These are phyloP conservation scores for Phytophthora niederhauseri DNA, from an alignment of 352 stramenopile species.

Conservation along the genomic window DNA sequence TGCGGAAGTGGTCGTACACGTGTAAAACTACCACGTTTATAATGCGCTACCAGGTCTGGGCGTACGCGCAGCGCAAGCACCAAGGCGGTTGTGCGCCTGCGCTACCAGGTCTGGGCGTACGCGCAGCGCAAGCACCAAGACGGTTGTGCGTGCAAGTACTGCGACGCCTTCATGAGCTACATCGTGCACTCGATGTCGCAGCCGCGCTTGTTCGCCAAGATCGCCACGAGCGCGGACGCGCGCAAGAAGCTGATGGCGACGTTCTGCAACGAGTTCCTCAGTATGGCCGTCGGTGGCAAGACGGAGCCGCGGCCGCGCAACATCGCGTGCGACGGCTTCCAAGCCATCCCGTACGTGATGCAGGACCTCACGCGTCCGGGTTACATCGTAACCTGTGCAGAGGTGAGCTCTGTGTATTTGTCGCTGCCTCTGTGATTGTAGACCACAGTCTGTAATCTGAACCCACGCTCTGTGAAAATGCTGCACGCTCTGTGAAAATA, in stretches of 20 bases:
- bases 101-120: conserved; percentile 54
- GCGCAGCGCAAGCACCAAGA: conserved; percentile 45
- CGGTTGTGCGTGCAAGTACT: conserved; percentile 47
- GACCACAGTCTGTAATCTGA: too few relatives aligned
- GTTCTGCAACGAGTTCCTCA: conserved; percentile 58
- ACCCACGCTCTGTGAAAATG: too few relatives aligned
- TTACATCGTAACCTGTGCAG: too few relatives aligned
- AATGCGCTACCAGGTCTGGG: conserved; percentile 59
- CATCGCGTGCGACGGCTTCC: conserved; percentile 41
- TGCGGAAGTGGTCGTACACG: too few relatives aligned
- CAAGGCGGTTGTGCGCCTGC: conserved; percentile 32
- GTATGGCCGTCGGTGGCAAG: conserved; percentile 46
- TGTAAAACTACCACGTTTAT: too few relatives aligned
- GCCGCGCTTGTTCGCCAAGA: conserved; percentile 52
- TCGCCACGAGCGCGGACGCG: conserved; percentile 39
- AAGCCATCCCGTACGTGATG: conserved; percentile 45
- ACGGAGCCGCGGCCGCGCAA: conserved; percentile 33
- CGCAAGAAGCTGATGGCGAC: conserved; percentile 52
- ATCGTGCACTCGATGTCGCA: conserved; percentile 59
- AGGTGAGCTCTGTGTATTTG: too few relatives aligned
- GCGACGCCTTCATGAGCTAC: conserved; percentile 55
- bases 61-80: conserved; percentile 50
- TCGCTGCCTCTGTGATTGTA: too few relatives aligned
- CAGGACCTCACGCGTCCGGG: too few relatives aligned
- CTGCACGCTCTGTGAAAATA: too few relatives aligned